Evolutionary conservation across 75 land plant species (phyloP).

Genomic region (Adiantum capillusveneris): DNA sequence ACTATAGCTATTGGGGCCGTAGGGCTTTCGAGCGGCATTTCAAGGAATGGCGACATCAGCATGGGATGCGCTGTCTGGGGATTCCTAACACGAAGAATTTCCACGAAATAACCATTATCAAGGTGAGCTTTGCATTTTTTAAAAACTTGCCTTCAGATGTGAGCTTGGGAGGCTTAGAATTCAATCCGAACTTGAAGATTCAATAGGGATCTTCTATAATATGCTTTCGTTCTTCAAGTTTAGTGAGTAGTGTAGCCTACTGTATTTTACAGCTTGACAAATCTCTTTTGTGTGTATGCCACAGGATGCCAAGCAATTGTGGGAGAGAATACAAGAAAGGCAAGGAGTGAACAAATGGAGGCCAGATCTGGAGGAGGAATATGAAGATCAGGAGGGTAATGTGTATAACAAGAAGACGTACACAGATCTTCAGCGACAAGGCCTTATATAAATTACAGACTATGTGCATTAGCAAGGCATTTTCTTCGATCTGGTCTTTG

Average conservation of each 20-base stretch:
- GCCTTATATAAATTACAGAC: conserved; percentile 49
- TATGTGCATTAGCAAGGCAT: no score
- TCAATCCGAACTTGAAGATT: no score
- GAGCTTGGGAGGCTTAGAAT: no score
- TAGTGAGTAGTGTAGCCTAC: no score
- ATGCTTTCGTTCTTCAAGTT: no score
- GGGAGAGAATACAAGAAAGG: conserved; percentile 85
- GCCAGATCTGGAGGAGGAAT: conserved; percentile 97
- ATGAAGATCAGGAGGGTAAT: conserved; percentile 95
- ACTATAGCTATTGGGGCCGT: conserved; percentile 98
- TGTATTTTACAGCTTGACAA: no score
- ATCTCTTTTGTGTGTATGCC: no score
- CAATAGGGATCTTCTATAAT: no score
- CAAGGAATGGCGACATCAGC: conserved; percentile 98
- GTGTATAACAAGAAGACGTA: conserved; percentile 99
- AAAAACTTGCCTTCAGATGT: no score
- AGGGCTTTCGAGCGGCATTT: conserved; percentile 97
- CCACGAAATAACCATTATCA: conserved; percentile 97
- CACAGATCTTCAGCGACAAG: conserved; percentile 95
- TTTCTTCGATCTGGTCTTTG: no score
- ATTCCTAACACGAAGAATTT: conserved; percentile 98
- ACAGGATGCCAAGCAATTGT: conserved; percentile 88
- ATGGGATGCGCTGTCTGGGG: conserved; percentile 97
- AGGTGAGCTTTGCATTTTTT: conserved; percentile 32
- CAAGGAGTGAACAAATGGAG: conserved; percentile 96